These are phyloP conservation scores for Candida fluviatilis DNA, from an alignment of 805 yeast species.

Conservation along the genomic window DNA sequence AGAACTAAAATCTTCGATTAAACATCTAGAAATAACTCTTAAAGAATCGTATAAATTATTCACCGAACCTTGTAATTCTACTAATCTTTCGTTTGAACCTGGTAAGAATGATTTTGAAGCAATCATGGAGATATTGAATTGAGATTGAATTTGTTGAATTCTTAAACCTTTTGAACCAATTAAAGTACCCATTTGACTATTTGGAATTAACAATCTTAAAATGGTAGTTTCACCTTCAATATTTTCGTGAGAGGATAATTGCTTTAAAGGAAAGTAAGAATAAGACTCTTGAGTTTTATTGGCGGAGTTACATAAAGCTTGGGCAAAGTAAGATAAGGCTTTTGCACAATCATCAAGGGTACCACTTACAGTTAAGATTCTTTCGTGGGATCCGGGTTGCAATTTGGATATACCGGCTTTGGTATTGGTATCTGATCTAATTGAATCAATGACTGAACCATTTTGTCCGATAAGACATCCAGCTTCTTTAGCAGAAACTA, in stretches of 20 bases:
- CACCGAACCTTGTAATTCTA: constrained; percentile 81
- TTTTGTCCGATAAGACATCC: constrained; percentile 87
- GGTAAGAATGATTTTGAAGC: constrained; percentile 83
- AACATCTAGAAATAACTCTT: constrained; percentile 59
- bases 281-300: constrained; percentile 32
- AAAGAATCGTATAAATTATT: constrained; percentile 55
- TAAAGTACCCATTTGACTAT: constrained; percentile 82
- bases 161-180: constrained; percentile 81
- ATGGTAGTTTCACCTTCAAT: constrained; percentile 49
- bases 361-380: constrained; percentile 79
- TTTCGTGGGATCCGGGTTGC: constrained; percentile 74
- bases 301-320: constrained; percentile 50
- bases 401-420: constrained; percentile 85
- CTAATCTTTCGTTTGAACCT: constrained; percentile 78
- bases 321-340: constrained; percentile 68
- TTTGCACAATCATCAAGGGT: constrained; percentile 61
- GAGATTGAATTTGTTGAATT: constrained; percentile 73
- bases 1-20: constrained; percentile 69
- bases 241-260: constrained; percentile 49
- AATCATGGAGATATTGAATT: constrained; percentile 69
- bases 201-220: constrained; percentile 72
- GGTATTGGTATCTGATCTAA: constrained; percentile 71
- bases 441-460: constrained; percentile 71
- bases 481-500: constrained; percentile 81
- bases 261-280: constrained; percentile 57